These are phyloP conservation scores for Podila epicladia DNA, from an alignment of 192 early-diverging fungal species.

Conservation along the genomic window DNA sequence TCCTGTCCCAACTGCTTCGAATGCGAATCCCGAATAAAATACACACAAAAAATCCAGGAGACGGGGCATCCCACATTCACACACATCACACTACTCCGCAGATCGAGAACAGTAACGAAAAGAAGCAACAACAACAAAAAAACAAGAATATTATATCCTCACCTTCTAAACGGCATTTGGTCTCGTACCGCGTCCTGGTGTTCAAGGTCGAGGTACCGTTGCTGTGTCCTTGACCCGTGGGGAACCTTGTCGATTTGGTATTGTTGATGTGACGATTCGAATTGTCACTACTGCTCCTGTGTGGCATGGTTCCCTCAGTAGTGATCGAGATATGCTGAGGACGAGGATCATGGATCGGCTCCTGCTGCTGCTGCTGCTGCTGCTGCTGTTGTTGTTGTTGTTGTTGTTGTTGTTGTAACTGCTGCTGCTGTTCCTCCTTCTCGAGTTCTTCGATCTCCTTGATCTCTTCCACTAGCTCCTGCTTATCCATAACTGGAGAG, in stretches of 20 bases:
- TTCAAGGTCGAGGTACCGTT: constrained; percentile 1
- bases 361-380: neutral
- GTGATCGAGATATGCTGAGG: neutral
- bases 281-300: neutral
- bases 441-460: neutral
- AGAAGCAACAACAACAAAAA: neutral
- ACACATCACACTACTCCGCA: neutral
- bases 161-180: constrained; percentile 42
- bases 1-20: too few relatives aligned
- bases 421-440: neutral
- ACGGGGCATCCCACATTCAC: too few relatives aligned
- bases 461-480: neutral
- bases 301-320: neutral
- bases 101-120: neutral
- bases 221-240: neutral
- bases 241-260: neutral
- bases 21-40: too few relatives aligned
- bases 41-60: neutral
- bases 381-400: constrained; percentile 2
- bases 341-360: neutral
- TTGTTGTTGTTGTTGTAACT: constrained; percentile 3
- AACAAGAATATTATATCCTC: neutral
- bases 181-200: constrained; percentile 10
- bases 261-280: neutral
- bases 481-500: neutral